These are phyloP conservation scores for Gossypium sturtianum DNA, from an alignment of 345 rosid genomes.

Conservation along the genomic window DNA sequence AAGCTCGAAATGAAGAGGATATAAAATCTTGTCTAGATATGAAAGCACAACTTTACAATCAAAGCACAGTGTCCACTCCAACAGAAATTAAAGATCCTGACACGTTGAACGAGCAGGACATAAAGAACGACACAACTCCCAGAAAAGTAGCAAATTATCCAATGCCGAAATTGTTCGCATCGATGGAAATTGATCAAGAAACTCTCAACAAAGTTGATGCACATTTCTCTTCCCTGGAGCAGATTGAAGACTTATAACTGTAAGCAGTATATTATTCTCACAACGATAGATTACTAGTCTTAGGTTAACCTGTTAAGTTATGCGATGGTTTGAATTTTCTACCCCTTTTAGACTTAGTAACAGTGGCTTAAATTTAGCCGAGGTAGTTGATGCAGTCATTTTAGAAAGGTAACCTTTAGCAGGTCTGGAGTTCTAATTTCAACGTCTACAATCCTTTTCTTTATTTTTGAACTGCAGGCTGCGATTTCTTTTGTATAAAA, in stretches of 20 bases:
- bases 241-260: constrained; percentile 40
- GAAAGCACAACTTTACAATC: not conserved
- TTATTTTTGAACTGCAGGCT: no score
- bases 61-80: constrained; percentile 9
- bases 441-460: no score
- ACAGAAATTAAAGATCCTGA: constrained; percentile 21
- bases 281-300: not conserved
- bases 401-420: not conserved
- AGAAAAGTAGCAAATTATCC: constrained; percentile 21
- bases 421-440: no score
- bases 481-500: no score
- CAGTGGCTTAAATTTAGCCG: not conserved
- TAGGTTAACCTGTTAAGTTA: not conserved
- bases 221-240: constrained; percentile 49
- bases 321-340: not conserved
- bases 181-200: constrained; percentile 55
- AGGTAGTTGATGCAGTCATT: not conserved
- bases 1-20: constrained; percentile 67
- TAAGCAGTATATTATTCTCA: not conserved
- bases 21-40: constrained; percentile 53
- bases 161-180: constrained; percentile 32
- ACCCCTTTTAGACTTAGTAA: not conserved
- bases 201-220: constrained; percentile 33
- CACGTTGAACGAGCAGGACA: constrained; percentile 17
- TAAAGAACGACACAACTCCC: constrained; percentile 16